Base-by-base conservation (phyloP, 1,284 basidiomycete species). In the Trichosporon ovoides region DNA sequence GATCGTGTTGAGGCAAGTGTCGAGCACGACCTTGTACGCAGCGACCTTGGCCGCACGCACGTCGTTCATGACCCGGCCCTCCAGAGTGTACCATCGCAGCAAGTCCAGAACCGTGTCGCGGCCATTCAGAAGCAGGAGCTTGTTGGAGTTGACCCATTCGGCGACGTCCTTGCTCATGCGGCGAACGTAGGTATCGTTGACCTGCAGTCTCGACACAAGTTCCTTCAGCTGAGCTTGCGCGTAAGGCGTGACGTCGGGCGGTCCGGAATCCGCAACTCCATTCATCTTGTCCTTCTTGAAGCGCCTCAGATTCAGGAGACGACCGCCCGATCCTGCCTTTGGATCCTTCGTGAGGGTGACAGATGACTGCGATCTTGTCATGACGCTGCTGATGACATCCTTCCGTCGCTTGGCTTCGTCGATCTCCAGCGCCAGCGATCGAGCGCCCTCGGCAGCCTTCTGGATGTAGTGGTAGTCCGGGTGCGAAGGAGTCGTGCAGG, bases 391-490 rank as follows among this genome's bases (percentile, higher is more conserved):
- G 9, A 94, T 87, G 35, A 93, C 85, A 72, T 96, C 93, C 65
- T 87, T 86, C 22, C 91, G 81, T 57, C 92, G 81, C 68, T 90
- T 83, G 38, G 86, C 87, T 70, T 95, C 91, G 67, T 96, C 95
- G 50, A 97, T 88, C 61, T 87, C 85, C 63, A 85, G 81, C 0
- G 92, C 91, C 3, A 94, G 84, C 56, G 84, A 82, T 67, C 89
- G 85, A 71, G 93, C 86, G 67, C 81, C 82, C 60, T 78, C 77
- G 16, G 85, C 84, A 0, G 93, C 91, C 7, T 80, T 72, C 31
- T 80, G 78, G 24, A 94, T 81, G 52, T 81, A 81, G 48, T 80
- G 81, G 69, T 85, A 87, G 75, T 95, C 92, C 0, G 83, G 81
- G 72, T 94, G 91, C 12, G 80, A 77, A 24, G 86, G 83, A 1